Evolutionary conservation across 306 rosid genomes (phyloP).

Genomic region (Trichosanthes truncata): DNA sequence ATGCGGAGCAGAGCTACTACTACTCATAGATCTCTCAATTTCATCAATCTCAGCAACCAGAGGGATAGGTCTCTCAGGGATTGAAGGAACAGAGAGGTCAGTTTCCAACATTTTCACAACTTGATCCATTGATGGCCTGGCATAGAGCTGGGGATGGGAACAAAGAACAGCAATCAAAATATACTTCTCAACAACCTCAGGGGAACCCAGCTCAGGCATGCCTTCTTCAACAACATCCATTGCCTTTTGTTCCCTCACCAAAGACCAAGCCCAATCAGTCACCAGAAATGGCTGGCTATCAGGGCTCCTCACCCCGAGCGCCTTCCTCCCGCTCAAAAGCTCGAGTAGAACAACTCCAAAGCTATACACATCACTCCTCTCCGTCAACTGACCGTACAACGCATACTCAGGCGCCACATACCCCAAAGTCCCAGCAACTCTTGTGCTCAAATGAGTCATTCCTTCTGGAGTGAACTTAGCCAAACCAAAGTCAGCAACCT

Average conservation of each 20-base stretch:
- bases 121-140: constrained; percentile 97
- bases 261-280: constrained; percentile 85
- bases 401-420: constrained; percentile 98
- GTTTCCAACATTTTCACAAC: constrained; percentile 92
- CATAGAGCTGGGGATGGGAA: constrained; percentile 88
- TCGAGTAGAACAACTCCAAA: constrained; percentile 87
- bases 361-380: constrained; percentile 83
- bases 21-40: constrained; percentile 54
- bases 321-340: constrained; percentile 89
- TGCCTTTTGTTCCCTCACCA: constrained; percentile 53
- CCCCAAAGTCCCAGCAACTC: constrained; percentile 97
- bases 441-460: constrained; percentile 85
- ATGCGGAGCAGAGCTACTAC: constrained; percentile 44
- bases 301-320: constrained; percentile 31
- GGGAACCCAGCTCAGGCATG: constrained; percentile 52
- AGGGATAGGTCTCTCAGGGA: constrained; percentile 71
- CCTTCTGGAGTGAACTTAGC: constrained; percentile 91
- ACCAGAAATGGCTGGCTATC: constrained; percentile 55
- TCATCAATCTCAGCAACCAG: constrained; percentile 57
- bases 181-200: constrained; percentile 68
- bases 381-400: constrained; percentile 84
- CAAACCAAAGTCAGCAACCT: constrained; percentile 89
- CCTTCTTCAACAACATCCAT: constrained; percentile 74
- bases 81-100: constrained; percentile 58
- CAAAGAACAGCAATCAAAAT: constrained; percentile 76